phyloP scores from a whole-genome alignment of 2,329 filamentous ascomycete species.

The Colletotrichum spaethianum region DNA sequence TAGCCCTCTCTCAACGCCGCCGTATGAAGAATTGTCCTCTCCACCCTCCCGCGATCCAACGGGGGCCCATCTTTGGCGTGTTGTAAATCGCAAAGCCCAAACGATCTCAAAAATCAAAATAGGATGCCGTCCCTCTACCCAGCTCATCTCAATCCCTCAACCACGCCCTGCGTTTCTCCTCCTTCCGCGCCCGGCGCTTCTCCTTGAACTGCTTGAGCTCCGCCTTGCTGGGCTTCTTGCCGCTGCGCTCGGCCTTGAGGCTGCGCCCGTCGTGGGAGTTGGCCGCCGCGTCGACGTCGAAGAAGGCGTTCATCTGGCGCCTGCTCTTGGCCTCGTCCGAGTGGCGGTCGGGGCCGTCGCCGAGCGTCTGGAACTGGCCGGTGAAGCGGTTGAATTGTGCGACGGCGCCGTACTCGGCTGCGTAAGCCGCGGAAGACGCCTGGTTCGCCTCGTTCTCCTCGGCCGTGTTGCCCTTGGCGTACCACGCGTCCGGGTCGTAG shows the following conservation, averaged over 20 bases:
- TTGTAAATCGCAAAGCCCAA: background rate
- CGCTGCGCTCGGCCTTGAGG: conserved; percentile 89
- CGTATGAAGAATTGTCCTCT: conserved; percentile 18
- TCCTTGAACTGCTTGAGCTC: conserved; percentile 94
- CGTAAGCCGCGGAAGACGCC: conserved; percentile 68
- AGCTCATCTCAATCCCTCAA: conserved; percentile 77
- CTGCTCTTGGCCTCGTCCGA: conserved; percentile 89
- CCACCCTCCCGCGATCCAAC: conserved; percentile 16
- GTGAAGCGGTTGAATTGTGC: conserved; percentile 94
- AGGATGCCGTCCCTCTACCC: background rate
- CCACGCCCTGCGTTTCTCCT: conserved; percentile 95
- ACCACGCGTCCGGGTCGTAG: conserved; percentile 97
- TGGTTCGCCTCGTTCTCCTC: conserved; percentile 53
- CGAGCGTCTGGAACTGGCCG: conserved; percentile 81
- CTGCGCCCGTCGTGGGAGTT: conserved; percentile 92
- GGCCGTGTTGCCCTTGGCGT: conserved; percentile 76
- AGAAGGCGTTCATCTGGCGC: conserved; percentile 93
- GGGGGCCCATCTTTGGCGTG: background rate
- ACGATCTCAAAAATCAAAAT: background rate
- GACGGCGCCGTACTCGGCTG: conserved; percentile 61
- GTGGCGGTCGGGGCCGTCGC: conserved; percentile 80
- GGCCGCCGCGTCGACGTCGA: conserved; percentile 94
- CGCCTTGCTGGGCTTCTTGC: conserved; percentile 86
- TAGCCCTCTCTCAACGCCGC: conserved; percentile 35
- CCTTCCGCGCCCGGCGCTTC: conserved; percentile 89